These are phyloP conservation scores for Blastomyces gilchristii DNA, from an alignment of 2,329 filamentous ascomycete genomes.

Conservation along the genomic window DNA sequence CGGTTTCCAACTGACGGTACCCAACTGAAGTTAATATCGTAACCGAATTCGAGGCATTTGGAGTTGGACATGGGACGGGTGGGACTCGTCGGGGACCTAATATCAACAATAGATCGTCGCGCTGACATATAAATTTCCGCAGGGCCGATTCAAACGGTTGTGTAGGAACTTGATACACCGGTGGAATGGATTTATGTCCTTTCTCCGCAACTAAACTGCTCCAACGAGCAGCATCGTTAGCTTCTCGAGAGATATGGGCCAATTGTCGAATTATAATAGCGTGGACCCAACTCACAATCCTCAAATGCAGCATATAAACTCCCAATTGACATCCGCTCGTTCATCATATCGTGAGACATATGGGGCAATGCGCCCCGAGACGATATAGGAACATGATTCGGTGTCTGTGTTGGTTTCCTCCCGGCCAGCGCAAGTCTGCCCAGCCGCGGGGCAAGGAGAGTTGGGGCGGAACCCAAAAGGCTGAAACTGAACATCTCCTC, in stretches of 20 bases:
- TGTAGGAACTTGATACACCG: constrained; percentile 42
- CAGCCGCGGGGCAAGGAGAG: constrained; percentile 48
- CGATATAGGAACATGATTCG: constrained; percentile 67
- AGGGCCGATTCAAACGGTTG: constrained; percentile 47
- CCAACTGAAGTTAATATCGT: constrained; percentile 79
- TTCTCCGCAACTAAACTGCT: constrained; percentile 53
- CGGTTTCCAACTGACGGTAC: constrained; percentile 59
- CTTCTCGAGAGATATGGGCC: constrained; percentile 13
- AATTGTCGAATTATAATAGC: not conserved
- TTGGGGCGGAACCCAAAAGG: constrained; percentile 25
- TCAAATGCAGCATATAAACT: constrained; percentile 77
- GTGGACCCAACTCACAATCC: constrained; percentile 61
- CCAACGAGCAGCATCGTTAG: constrained; percentile 27
- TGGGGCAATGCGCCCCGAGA: constrained; percentile 82
- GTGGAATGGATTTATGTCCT: constrained; percentile 38
- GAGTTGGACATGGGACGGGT: constrained; percentile 56
- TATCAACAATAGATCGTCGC: constrained; percentile 55
- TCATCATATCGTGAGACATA: constrained; percentile 72
- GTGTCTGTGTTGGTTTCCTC: constrained; percentile 64
- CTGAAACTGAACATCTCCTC: constrained; percentile 32
- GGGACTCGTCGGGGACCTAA: constrained; percentile 70
- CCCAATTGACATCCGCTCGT: constrained; percentile 52
- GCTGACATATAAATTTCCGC: constrained; percentile 65
- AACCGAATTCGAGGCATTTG: constrained; percentile 61
- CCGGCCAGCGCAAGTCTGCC: constrained; percentile 55